Base-by-base conservation (phyloP, 2,329 filamentous ascomycete species). In the Epicoccum nigrum region DNA sequence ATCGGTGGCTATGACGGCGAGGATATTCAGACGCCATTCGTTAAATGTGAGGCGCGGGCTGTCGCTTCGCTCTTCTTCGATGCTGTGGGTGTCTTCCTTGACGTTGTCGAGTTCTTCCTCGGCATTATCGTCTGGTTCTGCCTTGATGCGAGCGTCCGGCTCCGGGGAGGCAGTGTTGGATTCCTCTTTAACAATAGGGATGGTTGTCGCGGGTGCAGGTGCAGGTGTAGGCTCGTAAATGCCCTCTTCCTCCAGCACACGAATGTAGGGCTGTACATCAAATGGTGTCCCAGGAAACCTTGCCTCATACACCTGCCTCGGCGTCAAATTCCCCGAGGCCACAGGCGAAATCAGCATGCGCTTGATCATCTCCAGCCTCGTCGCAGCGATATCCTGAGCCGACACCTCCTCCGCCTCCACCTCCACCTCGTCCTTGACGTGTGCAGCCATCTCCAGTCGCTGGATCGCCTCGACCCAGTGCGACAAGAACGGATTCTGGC, bases 391-490 rank as follows among this genome's bases (percentile, higher is more conserved):
- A 19, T 64, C 60, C 4, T 47, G 35, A n/a, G 46, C 56, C 21
- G 55, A 48, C 11, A 64, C 32, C 6, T 27, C 43, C 9, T 23
- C 50, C 9, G 20, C 32, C 19, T n/a, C 7, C 8, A 23, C 16
- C 17, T 15, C 6, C n/a, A n/a, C n/a, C 44, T 21, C 21, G 31
- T 13, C 11, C 28, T 3, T n/a, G 4, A 13, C 13, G 3, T 34
- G 37, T 9, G 45, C 20, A 23, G n/a, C 34, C 19, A 17, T 32
- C 1, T 58, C 52, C 3, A 65, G 54, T 4, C 60, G 47, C 46
- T 65, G 59, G 4, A 73, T 46, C 1, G 67, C 63, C 55, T 75
- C 71, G 32, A 76, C 67, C 74, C 74, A 76, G 41, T 76, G 72
- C 4, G 67, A 63, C 16, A 76, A 60, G 51, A 73, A 75, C 1